Evolutionary conservation across 352 stramenopile genomes (phyloP).

Genomic region (Phytophthora crassamura): DNA sequence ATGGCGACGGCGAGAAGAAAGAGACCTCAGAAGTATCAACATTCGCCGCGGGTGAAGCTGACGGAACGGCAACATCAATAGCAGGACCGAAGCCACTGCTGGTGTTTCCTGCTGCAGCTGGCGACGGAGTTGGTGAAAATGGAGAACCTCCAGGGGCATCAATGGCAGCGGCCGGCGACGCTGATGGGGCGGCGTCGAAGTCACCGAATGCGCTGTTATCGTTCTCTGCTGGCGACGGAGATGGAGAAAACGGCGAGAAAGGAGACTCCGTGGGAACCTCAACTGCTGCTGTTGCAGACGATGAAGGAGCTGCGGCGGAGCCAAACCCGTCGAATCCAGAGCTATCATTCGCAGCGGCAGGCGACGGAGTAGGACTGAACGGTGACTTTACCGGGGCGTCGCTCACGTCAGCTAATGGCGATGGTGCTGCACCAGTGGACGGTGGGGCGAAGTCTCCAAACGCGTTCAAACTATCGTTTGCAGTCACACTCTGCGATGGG

Average conservation of each 20-base stretch:
- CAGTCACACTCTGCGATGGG: constrained; percentile 16
- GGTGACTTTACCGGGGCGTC: constrained; percentile 10
- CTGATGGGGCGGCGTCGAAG: constrained; percentile 22
- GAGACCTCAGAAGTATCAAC: constrained; percentile 16
- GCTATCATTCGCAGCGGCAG: constrained; percentile 19
- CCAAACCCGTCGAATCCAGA: constrained; percentile 28
- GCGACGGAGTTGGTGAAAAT: constrained; percentile 19
- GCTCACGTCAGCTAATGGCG: constrained; percentile 3
- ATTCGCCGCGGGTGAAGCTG: background rate
- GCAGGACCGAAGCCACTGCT: constrained; percentile 17
- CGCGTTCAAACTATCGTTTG: constrained; percentile 22
- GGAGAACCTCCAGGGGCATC: constrained; percentile 13
- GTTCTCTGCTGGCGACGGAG: constrained; percentile 24
- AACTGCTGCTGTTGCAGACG: background rate
- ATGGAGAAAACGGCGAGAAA: constrained; percentile 36
- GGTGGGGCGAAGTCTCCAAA: constrained; percentile 30
- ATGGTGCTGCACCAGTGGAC: constrained; percentile 9
- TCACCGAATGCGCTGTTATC: constrained; percentile 30
- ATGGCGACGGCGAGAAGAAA: constrained; percentile 17
- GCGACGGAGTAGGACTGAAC: constrained; percentile 16
- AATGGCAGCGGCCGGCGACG: constrained; percentile 3
- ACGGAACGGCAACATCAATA: background rate
- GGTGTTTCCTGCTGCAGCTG: constrained; percentile 22
- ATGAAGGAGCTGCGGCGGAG: background rate
- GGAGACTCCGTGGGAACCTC: constrained; percentile 9